These are phyloP conservation scores for Helicostylum pulchrum DNA, from an alignment of 192 early-diverging fungal genomes.

Conservation along the genomic window DNA sequence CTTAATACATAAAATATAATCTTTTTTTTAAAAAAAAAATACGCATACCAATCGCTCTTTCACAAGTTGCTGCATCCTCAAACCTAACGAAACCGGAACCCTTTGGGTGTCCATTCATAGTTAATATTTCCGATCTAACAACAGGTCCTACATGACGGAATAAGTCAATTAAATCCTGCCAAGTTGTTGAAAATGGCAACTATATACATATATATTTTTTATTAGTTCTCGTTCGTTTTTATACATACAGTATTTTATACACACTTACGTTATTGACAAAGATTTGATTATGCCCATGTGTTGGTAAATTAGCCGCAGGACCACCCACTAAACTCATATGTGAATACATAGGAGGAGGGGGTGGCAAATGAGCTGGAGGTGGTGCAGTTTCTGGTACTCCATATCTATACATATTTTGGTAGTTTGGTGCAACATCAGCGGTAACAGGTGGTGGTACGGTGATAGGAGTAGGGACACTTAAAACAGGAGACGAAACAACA, in stretches of 20 bases:
- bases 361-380: constrained; percentile 1
- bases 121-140: constrained; percentile 45
- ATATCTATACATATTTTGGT: constrained; percentile 1
- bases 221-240: too few species aligned
- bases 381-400: not conserved
- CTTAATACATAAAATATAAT: not conserved
- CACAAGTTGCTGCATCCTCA: constrained; percentile 42
- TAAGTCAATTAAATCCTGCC: constrained; percentile 53
- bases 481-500: not conserved
- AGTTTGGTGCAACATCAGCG: not conserved
- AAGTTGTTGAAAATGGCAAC: constrained; percentile 57
- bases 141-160: constrained; percentile 50
- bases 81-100: constrained; percentile 56
- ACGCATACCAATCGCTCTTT: constrained; percentile 50
- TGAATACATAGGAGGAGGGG: constrained; percentile 11
- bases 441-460: not conserved
- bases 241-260: not conserved
- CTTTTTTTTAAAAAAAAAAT: not conserved
- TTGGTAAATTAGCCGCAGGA: constrained; percentile 30
- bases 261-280: constrained; percentile 43
- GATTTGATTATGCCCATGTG: constrained; percentile 36
- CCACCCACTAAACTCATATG: constrained; percentile 25
- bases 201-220: constrained; percentile 12
- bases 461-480: not conserved
- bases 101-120: constrained; percentile 46